Conservation (phyloP, 176 grass and related monocot genomes). For the Aegilops sharonensis region DNA sequence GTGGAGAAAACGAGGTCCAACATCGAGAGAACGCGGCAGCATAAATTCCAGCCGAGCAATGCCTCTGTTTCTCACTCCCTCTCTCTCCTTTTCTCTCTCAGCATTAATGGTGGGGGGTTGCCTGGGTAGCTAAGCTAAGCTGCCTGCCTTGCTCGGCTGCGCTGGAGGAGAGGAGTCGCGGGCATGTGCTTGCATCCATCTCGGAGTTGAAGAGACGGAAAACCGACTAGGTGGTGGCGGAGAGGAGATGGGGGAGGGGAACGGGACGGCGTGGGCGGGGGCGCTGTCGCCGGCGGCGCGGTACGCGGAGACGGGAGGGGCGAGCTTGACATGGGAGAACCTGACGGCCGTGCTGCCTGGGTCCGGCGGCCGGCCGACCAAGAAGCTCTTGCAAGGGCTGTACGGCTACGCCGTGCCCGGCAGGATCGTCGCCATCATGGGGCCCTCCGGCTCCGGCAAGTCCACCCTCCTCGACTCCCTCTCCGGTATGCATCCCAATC, state of each 20-base stretch:
- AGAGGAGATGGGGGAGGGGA: constrained; percentile 11
- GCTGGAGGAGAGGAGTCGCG: neutral
- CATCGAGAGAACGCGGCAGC: neutral
- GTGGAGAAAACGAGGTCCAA: neutral
- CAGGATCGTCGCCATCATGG: constrained; percentile 90
- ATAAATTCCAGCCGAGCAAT: constrained; percentile 20
- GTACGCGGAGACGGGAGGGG: constrained; percentile 38
- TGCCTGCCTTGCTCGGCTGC: neutral
- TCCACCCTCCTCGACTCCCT: constrained; percentile 96
- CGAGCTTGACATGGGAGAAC: constrained; percentile 96
- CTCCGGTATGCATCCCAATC: constrained; percentile 40
- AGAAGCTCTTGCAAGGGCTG: constrained; percentile 76
- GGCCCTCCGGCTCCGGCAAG: constrained; percentile 95
- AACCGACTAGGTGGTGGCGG: neutral
- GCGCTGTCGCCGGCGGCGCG: constrained; percentile 45
- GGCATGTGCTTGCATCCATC: neutral
- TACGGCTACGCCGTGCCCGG: constrained; percentile 88
- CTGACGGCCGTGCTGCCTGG: constrained; percentile 82
- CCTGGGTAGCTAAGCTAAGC: constrained; percentile 22
- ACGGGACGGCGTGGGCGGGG: constrained; percentile 29
- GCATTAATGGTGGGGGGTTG: constrained; percentile 38
- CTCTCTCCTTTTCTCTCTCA: neutral
- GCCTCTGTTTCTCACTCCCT: neutral
- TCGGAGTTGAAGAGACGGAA: neutral
- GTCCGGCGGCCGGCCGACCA: constrained; percentile 51